Evolutionary conservation across 83 land plant species (phyloP).

Genomic region (Thuja plicata): DNA sequence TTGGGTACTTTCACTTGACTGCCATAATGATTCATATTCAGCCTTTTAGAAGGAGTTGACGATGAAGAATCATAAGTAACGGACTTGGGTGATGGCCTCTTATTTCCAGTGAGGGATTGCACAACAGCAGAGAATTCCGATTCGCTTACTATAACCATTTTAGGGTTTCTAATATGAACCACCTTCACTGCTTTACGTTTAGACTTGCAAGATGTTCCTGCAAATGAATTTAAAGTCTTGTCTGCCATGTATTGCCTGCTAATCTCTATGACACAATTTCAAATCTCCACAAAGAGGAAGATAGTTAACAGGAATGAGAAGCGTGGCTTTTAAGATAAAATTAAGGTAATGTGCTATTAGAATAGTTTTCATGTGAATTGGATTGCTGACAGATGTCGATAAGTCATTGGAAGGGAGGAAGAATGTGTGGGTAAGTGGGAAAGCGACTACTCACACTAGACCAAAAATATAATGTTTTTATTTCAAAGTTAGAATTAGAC

Average conservation of each 20-base stretch:
- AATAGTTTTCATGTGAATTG: neutral
- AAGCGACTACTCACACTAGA: too few relatives aligned
- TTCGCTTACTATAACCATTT: neutral
- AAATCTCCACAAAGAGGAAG: too few relatives aligned
- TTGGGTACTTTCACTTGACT: neutral
- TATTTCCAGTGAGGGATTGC: neutral
- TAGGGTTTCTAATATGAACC: neutral
- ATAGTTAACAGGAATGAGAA: neutral
- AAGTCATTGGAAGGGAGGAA: neutral
- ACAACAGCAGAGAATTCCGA: neutral
- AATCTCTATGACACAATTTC: neutral
- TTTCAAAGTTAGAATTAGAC: too few relatives aligned
- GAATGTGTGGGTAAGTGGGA: neutral
- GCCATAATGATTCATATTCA: too few relatives aligned
- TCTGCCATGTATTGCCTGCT: neutral
- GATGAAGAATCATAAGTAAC: neutral
- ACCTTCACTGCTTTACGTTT: neutral
- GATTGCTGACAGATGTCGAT: too few relatives aligned
- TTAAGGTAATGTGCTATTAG: too few relatives aligned
- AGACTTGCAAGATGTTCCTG: neutral
- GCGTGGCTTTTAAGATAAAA: too few relatives aligned
- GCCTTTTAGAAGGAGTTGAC: neutral
- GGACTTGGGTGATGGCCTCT: neutral
- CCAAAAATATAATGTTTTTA: too few relatives aligned
- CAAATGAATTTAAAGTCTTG: neutral